Evolutionary conservation across 2,329 filamentous ascomycete species (phyloP).

Genomic region (Cladosporium cucumerinum): DNA sequence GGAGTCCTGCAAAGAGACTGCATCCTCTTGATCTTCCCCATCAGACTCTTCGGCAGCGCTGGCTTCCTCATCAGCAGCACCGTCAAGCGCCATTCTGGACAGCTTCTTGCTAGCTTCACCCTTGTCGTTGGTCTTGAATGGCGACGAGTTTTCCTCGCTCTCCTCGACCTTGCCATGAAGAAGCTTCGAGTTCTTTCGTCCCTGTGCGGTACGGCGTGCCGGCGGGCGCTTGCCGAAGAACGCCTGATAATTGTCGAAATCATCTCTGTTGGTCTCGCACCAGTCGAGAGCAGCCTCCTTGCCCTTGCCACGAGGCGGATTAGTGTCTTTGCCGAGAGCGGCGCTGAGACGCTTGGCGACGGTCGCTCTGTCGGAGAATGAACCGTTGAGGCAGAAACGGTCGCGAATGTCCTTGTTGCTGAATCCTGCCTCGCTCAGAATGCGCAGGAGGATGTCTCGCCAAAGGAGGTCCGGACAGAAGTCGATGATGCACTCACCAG

Average conservation of each 20-base stretch:
- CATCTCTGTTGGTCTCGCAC: slow-evolving; percentile 29
- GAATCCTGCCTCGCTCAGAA: slow-evolving; percentile 30
- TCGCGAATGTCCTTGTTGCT: slow-evolving; percentile 35
- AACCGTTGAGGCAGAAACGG: slow-evolving; percentile 35
- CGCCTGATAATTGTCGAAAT: slow-evolving; percentile 28
- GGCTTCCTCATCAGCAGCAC: slow-evolving; percentile 14
- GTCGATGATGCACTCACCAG: slow-evolving; percentile 36
- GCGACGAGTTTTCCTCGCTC: slow-evolving; percentile 16
- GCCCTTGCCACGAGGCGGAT: slow-evolving; percentile 25
- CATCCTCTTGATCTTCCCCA: slow-evolving; percentile 18
- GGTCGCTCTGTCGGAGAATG: slow-evolving; percentile 34
- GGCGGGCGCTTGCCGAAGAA: slow-evolving; percentile 29
- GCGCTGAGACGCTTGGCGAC: slow-evolving; percentile 36
- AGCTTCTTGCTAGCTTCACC: slow-evolving; percentile 19
- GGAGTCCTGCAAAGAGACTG: slow-evolving; percentile 28
- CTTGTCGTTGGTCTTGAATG: slow-evolving; percentile 12
- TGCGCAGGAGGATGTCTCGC: slow-evolving; percentile 35
- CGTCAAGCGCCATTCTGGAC: slow-evolving; percentile 13
- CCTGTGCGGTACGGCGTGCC: slow-evolving; percentile 28
- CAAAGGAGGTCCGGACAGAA: slow-evolving; percentile 37
- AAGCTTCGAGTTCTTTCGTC: slow-evolving; percentile 15
- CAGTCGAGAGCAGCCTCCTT: slow-evolving; percentile 22
- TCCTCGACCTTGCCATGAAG: background rate
- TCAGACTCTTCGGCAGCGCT: slow-evolving; percentile 17
- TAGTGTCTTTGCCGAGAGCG: slow-evolving; percentile 35